phyloP scores from a whole-genome alignment of 306 rosid genomes.

The Begonia peltatifolia region DNA sequence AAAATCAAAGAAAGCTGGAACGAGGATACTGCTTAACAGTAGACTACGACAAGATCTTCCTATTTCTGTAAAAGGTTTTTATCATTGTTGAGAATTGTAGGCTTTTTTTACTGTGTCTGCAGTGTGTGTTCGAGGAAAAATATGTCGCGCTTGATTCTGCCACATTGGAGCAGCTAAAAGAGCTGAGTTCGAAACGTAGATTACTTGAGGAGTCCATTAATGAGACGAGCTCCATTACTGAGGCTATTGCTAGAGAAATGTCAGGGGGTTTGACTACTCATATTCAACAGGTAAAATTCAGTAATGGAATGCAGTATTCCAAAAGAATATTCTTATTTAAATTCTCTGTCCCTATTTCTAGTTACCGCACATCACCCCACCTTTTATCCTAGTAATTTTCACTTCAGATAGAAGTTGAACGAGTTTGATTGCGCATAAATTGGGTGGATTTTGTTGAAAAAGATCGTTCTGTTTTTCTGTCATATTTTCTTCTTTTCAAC shows the following conservation, averaged over 20 bases:
- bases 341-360: too few species aligned
- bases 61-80: too few species aligned
- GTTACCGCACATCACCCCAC: too few species aligned
- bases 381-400: too few species aligned
- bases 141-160: slow-evolving; percentile 42
- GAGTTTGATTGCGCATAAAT: too few species aligned
- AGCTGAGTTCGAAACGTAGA: slow-evolving; percentile 64
- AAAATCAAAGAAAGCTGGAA: too few species aligned
- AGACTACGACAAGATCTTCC: not conserved
- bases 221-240: slow-evolving; percentile 43
- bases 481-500: too few species aligned
- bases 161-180: slow-evolving; percentile 71
- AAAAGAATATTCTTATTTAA: too few species aligned
- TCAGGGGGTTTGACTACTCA: slow-evolving; percentile 57
- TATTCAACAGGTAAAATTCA: slow-evolving; percentile 40
- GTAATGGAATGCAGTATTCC: not conserved
- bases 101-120: slow-evolving; percentile 16
- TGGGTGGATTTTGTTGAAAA: too few species aligned
- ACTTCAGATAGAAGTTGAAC: too few species aligned
- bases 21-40: not conserved
- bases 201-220: slow-evolving; percentile 49
- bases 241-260: slow-evolving; percentile 76
- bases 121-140: slow-evolving; percentile 61
- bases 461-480: too few species aligned
- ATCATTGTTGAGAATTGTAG: too few species aligned